Percentiles rank a stretch among this genome's conserved stretches.
phyloP scores from a whole-genome alignment of 1,139 yeast species.

The Candida tunisiensis region DNA sequence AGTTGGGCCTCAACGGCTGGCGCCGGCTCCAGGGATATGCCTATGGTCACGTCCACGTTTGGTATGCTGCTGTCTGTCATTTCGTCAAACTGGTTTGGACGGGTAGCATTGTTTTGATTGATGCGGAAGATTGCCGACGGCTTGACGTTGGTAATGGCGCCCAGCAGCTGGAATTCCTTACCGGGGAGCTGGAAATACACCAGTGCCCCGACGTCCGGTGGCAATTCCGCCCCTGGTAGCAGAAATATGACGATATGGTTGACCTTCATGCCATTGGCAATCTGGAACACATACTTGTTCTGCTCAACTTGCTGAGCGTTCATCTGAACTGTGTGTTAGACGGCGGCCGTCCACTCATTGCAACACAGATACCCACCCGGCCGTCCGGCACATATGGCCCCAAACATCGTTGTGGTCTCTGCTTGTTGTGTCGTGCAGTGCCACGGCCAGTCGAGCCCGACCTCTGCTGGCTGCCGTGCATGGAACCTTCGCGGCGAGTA shows the following conservation, averaged over 20 bases:
- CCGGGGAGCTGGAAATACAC: conserved; percentile 79
- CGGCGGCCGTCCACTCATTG: conserved; percentile 1
- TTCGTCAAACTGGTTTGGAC: conserved; percentile 18
- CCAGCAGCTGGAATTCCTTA: conserved; percentile 62
- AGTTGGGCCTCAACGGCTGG: conserved; percentile 38
- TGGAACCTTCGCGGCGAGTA: neutral
- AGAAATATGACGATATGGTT: conserved; percentile 65
- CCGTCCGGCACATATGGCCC: conserved; percentile 28
- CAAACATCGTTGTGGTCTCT: conserved; percentile 20
- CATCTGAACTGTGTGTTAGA: conserved; percentile 13
- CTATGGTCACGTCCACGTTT: conserved; percentile 37
- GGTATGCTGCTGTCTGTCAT: conserved; percentile 15
- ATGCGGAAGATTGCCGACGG: conserved; percentile 88
- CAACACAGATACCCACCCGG: conserved; percentile 13
- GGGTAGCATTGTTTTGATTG: conserved; percentile 22
- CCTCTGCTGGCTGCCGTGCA: neutral
- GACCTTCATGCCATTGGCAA: conserved; percentile 44
- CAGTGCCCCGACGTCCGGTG: conserved; percentile 59
- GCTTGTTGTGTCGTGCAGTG: neutral
- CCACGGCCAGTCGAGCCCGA: neutral
- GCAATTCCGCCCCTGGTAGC: conserved; percentile 52
- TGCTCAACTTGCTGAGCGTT: conserved; percentile 39
- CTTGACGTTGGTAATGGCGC: conserved; percentile 49
- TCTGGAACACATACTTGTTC: conserved; percentile 41
- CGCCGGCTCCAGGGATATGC: conserved; percentile 76